Conservation (phyloP, 345 rosid genomes). For the Kernera saxatilis region DNA sequence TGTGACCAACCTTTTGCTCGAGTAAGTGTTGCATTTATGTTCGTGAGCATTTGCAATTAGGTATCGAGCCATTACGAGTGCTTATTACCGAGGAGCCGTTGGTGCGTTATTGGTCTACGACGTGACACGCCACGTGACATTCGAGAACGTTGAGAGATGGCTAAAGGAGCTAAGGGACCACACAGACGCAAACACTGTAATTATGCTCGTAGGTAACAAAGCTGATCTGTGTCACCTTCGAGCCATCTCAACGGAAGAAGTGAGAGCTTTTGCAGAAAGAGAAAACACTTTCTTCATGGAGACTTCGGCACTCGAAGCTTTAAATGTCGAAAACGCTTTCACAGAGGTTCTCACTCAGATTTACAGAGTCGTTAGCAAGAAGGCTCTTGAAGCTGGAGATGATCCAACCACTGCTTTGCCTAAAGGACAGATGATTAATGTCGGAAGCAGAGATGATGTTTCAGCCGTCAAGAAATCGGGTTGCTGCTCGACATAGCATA, state of each 20-base stretch:
- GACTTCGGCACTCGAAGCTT: conserved; percentile 74
- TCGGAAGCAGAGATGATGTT: conserved; percentile 64
- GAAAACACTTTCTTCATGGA: conserved; percentile 74
- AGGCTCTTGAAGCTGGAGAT: conserved; percentile 67
- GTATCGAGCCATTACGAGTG: conserved; percentile 84
- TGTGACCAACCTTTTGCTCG: neutral
- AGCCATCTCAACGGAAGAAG: conserved; percentile 61
- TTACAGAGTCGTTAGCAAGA: conserved; percentile 62
- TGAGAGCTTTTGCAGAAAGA: conserved; percentile 55
- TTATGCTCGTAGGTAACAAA: conserved; percentile 90
- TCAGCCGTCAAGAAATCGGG: conserved; percentile 68
- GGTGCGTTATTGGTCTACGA: conserved; percentile 82
- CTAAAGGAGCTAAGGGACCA: conserved; percentile 77
- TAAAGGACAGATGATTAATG: conserved; percentile 62
- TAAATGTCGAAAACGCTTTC: conserved; percentile 74
- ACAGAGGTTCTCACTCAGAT: conserved; percentile 71
- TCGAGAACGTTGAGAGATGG: conserved; percentile 83
- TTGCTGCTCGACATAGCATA: conserved; percentile 51
- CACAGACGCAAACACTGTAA: conserved; percentile 72
- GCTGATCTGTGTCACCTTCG: conserved; percentile 68
- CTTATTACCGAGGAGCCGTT: conserved; percentile 80
- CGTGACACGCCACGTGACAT: conserved; percentile 72
- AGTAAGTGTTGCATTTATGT: neutral
- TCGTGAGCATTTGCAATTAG: neutral
- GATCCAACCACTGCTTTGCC: conserved; percentile 69